Evolutionary conservation across 2,329 filamentous ascomycete species (phyloP).

Genomic region (Ceratocystiopsis minuta): DNA sequence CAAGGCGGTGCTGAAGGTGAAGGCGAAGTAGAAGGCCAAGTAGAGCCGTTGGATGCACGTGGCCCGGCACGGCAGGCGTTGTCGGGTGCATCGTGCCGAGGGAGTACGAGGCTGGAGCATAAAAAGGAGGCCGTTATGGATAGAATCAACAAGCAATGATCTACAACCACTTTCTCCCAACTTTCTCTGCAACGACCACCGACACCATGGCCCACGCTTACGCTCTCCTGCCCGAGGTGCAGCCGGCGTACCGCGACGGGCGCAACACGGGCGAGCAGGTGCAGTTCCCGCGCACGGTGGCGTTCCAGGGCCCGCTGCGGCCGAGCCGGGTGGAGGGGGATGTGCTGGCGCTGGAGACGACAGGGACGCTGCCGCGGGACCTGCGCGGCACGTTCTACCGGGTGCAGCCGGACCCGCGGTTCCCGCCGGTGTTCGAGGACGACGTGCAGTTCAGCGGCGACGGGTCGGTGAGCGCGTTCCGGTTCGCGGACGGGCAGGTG

Average conservation of each 20-base stretch:
- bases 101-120: too few relatives aligned
- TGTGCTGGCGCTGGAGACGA: slow-evolving; percentile 11
- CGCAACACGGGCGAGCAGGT: slow-evolving; percentile 7
- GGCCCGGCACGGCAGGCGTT: too few relatives aligned
- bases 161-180: too few relatives aligned
- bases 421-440: slow-evolving; percentile 34
- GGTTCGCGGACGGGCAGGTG: slow-evolving; percentile 21
- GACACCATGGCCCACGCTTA: slow-evolving; percentile 9
- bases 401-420: slow-evolving; percentile 33
- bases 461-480: slow-evolving; percentile 22
- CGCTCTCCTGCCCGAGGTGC: slow-evolving; percentile 8
- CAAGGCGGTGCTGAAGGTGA: slow-evolving; percentile 58
- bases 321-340: slow-evolving; percentile 10
- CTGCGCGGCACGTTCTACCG: slow-evolving; percentile 30
- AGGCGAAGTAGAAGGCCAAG: background rate
- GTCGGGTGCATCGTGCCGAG: too few relatives aligned
- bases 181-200: background rate
- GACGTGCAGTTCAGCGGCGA: slow-evolving; percentile 24
- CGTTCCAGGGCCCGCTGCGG: slow-evolving; percentile 9
- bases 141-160: too few relatives aligned
- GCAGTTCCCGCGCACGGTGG: slow-evolving; percentile 8
- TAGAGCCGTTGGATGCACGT: background rate
- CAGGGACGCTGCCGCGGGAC: slow-evolving; percentile 20
- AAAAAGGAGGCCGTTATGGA: too few relatives aligned
- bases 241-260: slow-evolving; percentile 9